Conservation (phyloP, 139 green algal species). For the Nannochloris sp. region DNA sequence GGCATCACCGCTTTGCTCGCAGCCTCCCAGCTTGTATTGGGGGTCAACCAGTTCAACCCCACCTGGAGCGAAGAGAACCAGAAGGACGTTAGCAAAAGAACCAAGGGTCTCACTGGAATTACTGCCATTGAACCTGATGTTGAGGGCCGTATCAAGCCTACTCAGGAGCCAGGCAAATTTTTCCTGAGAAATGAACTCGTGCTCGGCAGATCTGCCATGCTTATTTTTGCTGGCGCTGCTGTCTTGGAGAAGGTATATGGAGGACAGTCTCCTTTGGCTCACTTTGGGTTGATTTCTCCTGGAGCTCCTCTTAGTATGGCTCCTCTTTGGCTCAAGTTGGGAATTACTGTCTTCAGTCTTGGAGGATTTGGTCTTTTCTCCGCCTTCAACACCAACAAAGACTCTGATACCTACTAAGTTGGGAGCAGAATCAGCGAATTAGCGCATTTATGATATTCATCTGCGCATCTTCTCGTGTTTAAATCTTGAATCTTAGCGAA, state of each 20-base stretch:
- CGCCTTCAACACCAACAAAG: too few relatives aligned
- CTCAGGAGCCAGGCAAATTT: slow-evolving; percentile 1
- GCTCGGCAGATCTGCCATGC: slow-evolving; percentile 16
- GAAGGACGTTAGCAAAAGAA: background rate
- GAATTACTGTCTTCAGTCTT: background rate
- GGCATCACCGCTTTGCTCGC: background rate
- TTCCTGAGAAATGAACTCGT: slow-evolving; percentile 17
- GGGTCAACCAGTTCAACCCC: background rate
- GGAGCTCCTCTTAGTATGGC: background rate
- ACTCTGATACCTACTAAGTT: too few relatives aligned
- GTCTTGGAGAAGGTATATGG: slow-evolving; percentile 9
- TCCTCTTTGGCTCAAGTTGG: background rate
- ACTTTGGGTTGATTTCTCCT: slow-evolving; percentile 19
- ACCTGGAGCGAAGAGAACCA: background rate
- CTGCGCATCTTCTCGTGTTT: background rate
- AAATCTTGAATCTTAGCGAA: background rate
- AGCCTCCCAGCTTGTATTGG: background rate
- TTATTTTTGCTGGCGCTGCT: slow-evolving; percentile 7
- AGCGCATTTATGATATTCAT: too few relatives aligned
- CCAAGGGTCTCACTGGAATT: background rate
- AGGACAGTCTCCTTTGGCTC: slow-evolving; percentile 18
- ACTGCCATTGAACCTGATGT: background rate
- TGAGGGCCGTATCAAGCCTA: background rate
- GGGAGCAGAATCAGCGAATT: too few relatives aligned
- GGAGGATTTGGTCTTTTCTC: background rate